Evolutionary conservation across 495 filamentous ascomycete genomes (phyloP), one percentile per base, ranked within the genome.

Genomic region (Hapsidospora chrysogenum): DNA sequence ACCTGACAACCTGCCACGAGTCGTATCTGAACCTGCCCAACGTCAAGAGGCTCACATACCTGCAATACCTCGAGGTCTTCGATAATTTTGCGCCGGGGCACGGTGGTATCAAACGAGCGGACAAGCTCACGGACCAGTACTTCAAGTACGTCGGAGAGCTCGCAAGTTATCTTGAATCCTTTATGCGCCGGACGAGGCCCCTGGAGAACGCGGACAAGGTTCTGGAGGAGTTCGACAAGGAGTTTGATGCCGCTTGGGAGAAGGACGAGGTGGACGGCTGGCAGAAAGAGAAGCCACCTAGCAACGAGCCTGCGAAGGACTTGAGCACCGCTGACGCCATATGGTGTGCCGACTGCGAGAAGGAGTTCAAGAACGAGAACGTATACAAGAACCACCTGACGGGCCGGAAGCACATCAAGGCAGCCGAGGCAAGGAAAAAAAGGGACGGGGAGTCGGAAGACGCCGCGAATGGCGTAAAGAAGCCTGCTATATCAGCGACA

Each of bases 321-420:
- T 60, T 63, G 0, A 74, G 66, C n/a, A 63, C 68, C 3, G 68
- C 71, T 0, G 80, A 85, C 20, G 82, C 77, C 1, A 66, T 79
- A 18, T 96, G 78, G 76, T 97, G 89, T 44, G 60, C 73, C 1
- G 83, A 85, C 39, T 97, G 89, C 57, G 78, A 83, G 45, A 95
- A 85, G 54, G 81, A 85, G 29, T 97, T 95, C 60, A 84, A 79
- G 52, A 96, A 94, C 41, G 78, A 89, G 33, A 94, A 92, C 49
- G 84, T 94, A 31, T 93, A 92, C 60, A 83, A 81, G 46, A 74
- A 70, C 25, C 89, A 97, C 53, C 64, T 96, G 43, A 78, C 57
- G 0, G 84, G 85, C 15, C 86, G 92, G 61, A 95, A 94, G 52
- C 89, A 97, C 50, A 75, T 85, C 47, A 78, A 78, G 38, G 80